These are phyloP conservation scores for Leucosporidium scottii DNA, from an alignment of 768 basidiomycete species.

Conservation along the genomic window DNA sequence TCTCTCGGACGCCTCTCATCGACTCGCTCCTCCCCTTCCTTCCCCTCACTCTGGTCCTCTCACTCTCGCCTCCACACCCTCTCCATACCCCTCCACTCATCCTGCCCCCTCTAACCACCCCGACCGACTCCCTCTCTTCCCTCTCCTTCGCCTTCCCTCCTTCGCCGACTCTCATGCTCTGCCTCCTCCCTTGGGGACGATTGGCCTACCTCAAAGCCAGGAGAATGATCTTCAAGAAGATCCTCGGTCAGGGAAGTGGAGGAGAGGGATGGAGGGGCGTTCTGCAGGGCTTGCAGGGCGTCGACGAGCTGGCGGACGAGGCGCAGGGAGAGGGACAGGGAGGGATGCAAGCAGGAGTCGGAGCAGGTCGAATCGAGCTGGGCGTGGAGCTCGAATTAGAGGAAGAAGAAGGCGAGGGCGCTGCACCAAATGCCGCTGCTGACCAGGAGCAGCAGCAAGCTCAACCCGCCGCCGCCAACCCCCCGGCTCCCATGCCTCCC, in stretches of 20 bases:
- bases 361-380: neutral
- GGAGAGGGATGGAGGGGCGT: conserved; percentile 20
- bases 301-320: neutral
- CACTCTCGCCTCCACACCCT: conserved; percentile 6
- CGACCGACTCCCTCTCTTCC: conserved; percentile 25
- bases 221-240: conserved; percentile 12
- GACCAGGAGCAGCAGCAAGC: too few species aligned
- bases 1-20: conserved; percentile 35
- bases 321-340: neutral
- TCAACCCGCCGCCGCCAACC: too few species aligned
- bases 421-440: neutral
- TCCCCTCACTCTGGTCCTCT: conserved; percentile 33
- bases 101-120: neutral
- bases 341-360: too few species aligned
- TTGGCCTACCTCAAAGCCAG: conserved; percentile 28
- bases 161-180: conserved; percentile 32
- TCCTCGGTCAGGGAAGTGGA: conserved; percentile 20
- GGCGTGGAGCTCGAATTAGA: neutral
- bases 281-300: conserved; percentile 18
- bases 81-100: neutral
- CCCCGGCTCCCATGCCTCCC: neutral
- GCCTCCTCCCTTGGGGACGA: conserved; percentile 35
- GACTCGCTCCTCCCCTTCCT: conserved; percentile 38
- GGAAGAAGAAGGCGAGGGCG: neutral
- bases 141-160: conserved; percentile 32